These are phyloP conservation scores for Torulaspora indica DNA, from an alignment of 805 yeast species.

Conservation along the genomic window DNA sequence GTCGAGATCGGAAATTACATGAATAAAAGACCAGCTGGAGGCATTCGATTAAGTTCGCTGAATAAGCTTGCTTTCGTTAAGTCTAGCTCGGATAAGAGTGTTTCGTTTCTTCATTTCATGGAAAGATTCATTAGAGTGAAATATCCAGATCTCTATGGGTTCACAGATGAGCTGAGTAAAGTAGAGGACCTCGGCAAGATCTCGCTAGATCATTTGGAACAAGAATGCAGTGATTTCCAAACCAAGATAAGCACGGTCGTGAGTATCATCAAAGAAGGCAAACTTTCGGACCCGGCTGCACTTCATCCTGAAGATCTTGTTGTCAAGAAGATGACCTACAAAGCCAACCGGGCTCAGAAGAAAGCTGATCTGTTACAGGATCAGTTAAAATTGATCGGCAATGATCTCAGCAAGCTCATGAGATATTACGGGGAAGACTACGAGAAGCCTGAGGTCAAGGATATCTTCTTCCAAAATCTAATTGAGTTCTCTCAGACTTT, in stretches of 20 bases:
- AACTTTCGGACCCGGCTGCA: constrained; percentile 54
- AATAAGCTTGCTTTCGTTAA: constrained; percentile 68
- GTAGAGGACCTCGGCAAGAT: constrained; percentile 53
- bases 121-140: constrained; percentile 62
- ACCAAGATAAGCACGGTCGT: constrained; percentile 48
- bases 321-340: constrained; percentile 48
- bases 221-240: constrained; percentile 54
- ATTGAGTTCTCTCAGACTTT: constrained; percentile 56
- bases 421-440: constrained; percentile 69
- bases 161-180: constrained; percentile 54
- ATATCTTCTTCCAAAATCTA: constrained; percentile 59
- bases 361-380: constrained; percentile 47
- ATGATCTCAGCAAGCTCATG: constrained; percentile 56
- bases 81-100: constrained; percentile 56
- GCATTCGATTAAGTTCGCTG: constrained; percentile 65
- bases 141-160: constrained; percentile 59
- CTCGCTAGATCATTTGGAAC: constrained; percentile 57
- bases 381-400: constrained; percentile 48
- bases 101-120: constrained; percentile 69
- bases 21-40: constrained; percentile 72
- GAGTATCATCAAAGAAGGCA: constrained; percentile 54
- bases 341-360: constrained; percentile 50
- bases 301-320: constrained; percentile 67
- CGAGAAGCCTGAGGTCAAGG: constrained; percentile 47
- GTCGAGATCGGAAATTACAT: constrained; percentile 73